Conservation (phyloP, 805 yeast species). For the Yarrowia sp. region DNA sequence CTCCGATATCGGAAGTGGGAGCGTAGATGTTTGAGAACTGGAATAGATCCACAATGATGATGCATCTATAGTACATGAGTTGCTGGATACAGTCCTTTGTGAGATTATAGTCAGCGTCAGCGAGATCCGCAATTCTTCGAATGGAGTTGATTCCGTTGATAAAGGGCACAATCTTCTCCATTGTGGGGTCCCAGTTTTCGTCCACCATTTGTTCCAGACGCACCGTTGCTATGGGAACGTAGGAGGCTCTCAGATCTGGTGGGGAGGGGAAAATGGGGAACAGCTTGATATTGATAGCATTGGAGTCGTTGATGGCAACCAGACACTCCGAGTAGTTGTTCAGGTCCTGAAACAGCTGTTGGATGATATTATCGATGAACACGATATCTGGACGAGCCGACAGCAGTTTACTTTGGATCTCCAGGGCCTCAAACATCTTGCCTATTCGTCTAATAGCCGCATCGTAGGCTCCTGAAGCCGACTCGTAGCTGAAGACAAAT, state of each 20-base stretch:
- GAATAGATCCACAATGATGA: constrained; percentile 82
- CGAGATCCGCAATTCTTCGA: constrained; percentile 72
- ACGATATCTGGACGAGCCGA: constrained; percentile 57
- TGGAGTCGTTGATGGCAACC: constrained; percentile 89
- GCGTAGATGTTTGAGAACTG: constrained; percentile 90
- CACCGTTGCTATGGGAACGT: constrained; percentile 93
- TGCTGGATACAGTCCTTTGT: constrained; percentile 91
- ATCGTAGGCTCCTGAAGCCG: constrained; percentile 74
- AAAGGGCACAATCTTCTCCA: constrained; percentile 83
- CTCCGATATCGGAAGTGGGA: constrained; percentile 77
- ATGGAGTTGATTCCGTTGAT: constrained; percentile 90
- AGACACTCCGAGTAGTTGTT: constrained; percentile 96
- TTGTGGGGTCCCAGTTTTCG: constrained; percentile 96
- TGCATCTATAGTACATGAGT: constrained; percentile 85
- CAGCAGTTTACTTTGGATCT: constrained; percentile 82
- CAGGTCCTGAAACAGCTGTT: constrained; percentile 91
- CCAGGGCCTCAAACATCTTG: constrained; percentile 85
- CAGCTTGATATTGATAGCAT: constrained; percentile 90
- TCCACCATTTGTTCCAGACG: constrained; percentile 75
- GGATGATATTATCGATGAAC: constrained; percentile 72
- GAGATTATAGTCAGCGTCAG: constrained; percentile 78
- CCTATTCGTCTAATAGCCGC: constrained; percentile 84
- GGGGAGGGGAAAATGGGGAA: constrained; percentile 89
- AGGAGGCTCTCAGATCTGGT: constrained; percentile 73
- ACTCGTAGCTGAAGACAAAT: constrained; percentile 83